Conservation (phyloP, 768 basidiomycete species). For the Lentinula lateritia region DNA sequence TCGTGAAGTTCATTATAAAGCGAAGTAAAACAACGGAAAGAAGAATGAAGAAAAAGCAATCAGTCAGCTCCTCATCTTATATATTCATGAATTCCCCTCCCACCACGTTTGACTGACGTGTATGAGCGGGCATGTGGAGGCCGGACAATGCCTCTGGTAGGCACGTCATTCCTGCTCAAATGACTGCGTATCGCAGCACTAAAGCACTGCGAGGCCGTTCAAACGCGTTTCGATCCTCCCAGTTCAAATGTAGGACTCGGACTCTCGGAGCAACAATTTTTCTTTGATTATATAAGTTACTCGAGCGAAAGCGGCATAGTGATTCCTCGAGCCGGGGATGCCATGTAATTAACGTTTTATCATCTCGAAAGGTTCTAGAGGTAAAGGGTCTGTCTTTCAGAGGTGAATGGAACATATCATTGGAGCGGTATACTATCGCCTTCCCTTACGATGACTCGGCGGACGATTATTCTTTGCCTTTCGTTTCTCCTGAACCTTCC, state of each 20-base stretch:
- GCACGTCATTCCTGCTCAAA: background rate
- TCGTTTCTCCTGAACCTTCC: slow-evolving; percentile 59
- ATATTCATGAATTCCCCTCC: background rate
- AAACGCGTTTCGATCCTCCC: too few relatives aligned
- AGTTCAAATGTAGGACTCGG: too few relatives aligned
- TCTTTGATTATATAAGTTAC: too few relatives aligned
- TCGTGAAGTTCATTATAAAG: slow-evolving; percentile 1
- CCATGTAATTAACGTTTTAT: too few relatives aligned
- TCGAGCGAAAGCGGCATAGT: too few relatives aligned
- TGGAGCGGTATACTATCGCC: background rate
- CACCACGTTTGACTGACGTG: background rate
- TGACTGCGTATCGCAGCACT: too few relatives aligned
- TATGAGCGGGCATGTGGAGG: background rate
- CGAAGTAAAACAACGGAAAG: background rate
- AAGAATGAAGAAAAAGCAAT: background rate
- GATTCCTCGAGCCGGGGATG: too few relatives aligned
- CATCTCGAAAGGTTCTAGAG: too few relatives aligned
- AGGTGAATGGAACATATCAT: too few relatives aligned
- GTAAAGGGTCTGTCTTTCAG: too few relatives aligned
- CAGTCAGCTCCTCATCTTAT: background rate
- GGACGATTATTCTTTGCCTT: slow-evolving; percentile 82
- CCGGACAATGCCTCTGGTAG: background rate
- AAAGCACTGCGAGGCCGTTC: too few relatives aligned
- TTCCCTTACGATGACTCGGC: slow-evolving; percentile 24
- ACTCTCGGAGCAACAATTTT: too few relatives aligned